Percentiles rank a stretch among this genome's conserved stretches.
Evolutionary conservation across 371 early-diverging fungal genomes (phyloP).

Genomic region (Syncephalastrum monosporum): DNA sequence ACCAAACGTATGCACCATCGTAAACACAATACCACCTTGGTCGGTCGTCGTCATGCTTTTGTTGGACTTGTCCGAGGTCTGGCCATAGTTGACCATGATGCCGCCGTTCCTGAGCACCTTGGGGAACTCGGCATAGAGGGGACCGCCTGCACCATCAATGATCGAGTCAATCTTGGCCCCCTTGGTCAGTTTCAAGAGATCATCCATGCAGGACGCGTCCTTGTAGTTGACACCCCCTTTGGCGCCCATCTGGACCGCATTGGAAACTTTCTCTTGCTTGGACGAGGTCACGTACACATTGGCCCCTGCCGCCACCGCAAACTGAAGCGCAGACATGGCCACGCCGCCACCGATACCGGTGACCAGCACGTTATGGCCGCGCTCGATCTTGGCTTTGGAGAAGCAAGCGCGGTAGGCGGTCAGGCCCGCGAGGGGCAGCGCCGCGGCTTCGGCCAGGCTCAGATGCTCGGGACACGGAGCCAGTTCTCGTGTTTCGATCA

Average conservation of each 20-base stretch:
- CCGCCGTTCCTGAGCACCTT: constrained; percentile 52
- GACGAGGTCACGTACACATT: constrained; percentile 73
- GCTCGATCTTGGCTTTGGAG: constrained; percentile 53
- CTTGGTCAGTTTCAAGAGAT: constrained; percentile 45
- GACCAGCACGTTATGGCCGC: constrained; percentile 61
- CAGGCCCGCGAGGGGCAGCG: constrained; percentile 70
- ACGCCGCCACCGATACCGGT: constrained; percentile 81
- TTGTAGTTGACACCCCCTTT: constrained; percentile 72
- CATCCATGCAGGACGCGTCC: constrained; percentile 51
- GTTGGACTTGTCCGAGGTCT: constrained; percentile 29
- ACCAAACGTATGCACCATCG: constrained; percentile 51
- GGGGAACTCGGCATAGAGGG: constrained; percentile 38
- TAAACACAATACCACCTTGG: constrained; percentile 40
- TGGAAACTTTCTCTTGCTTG: constrained; percentile 56
- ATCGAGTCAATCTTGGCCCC: constrained; percentile 50
- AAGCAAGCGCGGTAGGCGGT: constrained; percentile 65
- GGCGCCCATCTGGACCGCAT: constrained; percentile 65
- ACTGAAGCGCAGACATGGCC: constrained; percentile 66
- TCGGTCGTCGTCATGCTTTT: constrained; percentile 8
- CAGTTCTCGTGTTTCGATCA: constrained; percentile 44
- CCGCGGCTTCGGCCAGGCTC: constrained; percentile 60
- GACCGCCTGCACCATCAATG: constrained; percentile 73
- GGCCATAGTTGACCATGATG: constrained; percentile 58
- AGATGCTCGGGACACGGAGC: constrained; percentile 60
- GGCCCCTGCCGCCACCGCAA: constrained; percentile 67